Evolutionary conservation across 257 asterid genomes (phyloP).

Genomic region (Thymus mandschuricus): DNA sequence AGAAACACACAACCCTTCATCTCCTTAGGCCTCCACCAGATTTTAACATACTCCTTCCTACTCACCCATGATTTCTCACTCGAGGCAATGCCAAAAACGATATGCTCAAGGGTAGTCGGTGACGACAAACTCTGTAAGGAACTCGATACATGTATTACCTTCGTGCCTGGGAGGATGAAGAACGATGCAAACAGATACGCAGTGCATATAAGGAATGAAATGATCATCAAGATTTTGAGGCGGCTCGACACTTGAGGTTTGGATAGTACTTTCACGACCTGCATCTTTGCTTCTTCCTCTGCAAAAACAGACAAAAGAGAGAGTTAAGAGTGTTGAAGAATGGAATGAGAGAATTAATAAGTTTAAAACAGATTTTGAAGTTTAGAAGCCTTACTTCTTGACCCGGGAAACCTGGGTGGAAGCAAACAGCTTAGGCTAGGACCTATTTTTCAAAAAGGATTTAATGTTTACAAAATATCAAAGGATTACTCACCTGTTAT

Average conservation of each 20-base stretch:
- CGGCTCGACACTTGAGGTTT: constrained; percentile 36
- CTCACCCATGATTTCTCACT: constrained; percentile 52
- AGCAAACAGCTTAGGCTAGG: constrained; percentile 17
- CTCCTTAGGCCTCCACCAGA: constrained; percentile 75
- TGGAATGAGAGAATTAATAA: neutral
- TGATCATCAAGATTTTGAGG: constrained; percentile 35
- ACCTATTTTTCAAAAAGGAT: neutral
- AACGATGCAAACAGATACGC: constrained; percentile 43
- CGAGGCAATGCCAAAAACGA: constrained; percentile 83
- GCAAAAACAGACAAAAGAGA: neutral
- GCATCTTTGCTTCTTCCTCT: constrained; percentile 41
- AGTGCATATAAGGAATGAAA: constrained; percentile 35
- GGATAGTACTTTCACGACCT: constrained; percentile 26
- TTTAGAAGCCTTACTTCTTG: constrained; percentile 30
- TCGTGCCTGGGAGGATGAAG: constrained; percentile 34
- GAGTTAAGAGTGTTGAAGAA: neutral
- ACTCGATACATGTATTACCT: constrained; percentile 26
- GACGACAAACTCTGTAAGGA: constrained; percentile 36
- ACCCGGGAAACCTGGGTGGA: constrained; percentile 26
- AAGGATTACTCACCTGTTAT: too few species aligned
- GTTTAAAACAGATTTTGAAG: constrained; percentile 28
- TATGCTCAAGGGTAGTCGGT: constrained; percentile 57
- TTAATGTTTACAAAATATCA: neutral
- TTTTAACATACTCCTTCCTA: constrained; percentile 54
- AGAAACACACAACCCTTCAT: constrained; percentile 85